These are phyloP conservation scores for Saccharomycopsis olivae DNA, from an alignment of 805 yeast species.

Conservation along the genomic window DNA sequence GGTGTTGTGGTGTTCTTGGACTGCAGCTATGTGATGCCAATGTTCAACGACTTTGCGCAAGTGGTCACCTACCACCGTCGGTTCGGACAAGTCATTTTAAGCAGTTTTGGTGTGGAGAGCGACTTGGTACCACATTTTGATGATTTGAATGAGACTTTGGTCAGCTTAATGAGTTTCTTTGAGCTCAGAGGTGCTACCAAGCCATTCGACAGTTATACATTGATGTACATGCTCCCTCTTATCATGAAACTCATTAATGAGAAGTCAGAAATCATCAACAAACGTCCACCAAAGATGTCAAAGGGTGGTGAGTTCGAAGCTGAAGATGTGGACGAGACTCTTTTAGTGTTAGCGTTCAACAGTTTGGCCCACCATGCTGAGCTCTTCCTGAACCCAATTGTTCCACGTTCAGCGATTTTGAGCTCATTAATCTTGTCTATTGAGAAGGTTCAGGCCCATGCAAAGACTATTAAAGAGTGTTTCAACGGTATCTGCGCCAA, in stretches of 20 bases:
- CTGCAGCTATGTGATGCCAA: conserved; percentile 40
- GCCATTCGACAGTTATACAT: conserved; percentile 55
- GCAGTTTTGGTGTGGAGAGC: conserved; percentile 36
- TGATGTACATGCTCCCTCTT: conserved; percentile 70
- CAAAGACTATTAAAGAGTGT: conserved; percentile 77
- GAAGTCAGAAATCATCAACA: conserved; percentile 31
- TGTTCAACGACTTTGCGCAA: conserved; percentile 24
- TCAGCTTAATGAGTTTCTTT: conserved; percentile 66
- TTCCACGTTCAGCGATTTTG: conserved; percentile 62
- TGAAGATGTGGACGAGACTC: conserved; percentile 85
- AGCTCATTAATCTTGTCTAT: conserved; percentile 55
- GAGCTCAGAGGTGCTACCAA: conserved; percentile 59
- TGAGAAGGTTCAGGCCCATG: conserved; percentile 50
- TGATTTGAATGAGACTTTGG: conserved; percentile 40
- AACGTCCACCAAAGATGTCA: conserved; percentile 29
- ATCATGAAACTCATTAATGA: conserved; percentile 54
- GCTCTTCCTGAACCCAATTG: conserved; percentile 49
- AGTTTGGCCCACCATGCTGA: conserved; percentile 61
- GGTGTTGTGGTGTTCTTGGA: conserved; percentile 43
- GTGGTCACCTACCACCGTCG: conserved; percentile 39
- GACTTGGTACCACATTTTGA: conserved; percentile 35
- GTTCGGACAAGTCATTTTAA: conserved; percentile 61
- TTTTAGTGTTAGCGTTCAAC: conserved; percentile 64
- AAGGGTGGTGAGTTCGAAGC: conserved; percentile 60
- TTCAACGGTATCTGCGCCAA: conserved; percentile 68